Percentiles rank a stretch among this genome's conserved stretches.
phyloP scores from a whole-genome alignment of 148 eudicot genomes.

The Beta vulgaris region DNA sequence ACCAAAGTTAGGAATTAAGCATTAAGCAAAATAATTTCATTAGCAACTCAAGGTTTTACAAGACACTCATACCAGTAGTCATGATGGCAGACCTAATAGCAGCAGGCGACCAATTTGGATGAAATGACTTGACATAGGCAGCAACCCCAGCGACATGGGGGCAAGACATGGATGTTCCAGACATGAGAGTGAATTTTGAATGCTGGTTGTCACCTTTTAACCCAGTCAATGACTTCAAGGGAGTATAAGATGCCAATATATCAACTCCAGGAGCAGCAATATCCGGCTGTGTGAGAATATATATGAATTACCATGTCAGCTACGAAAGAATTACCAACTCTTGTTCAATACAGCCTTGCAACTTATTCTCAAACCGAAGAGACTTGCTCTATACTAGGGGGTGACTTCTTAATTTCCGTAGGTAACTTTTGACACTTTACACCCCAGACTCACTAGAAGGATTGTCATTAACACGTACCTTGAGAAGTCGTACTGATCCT shows the following conservation, averaged over 20 bases:
- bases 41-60: not conserved
- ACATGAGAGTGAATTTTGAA: constrained; percentile 76
- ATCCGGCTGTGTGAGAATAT: constrained; percentile 60
- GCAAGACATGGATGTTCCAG: constrained; percentile 95
- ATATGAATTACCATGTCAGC: not conserved
- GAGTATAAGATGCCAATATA: constrained; percentile 84
- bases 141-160: constrained; percentile 81
- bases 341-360: too few relatives aligned
- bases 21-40: not conserved
- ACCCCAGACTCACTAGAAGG: too few relatives aligned
- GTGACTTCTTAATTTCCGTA: too few relatives aligned
- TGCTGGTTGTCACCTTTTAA: constrained; percentile 61
- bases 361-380: too few relatives aligned
- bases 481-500: constrained; percentile 62
- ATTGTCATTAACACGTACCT: constrained; percentile 41
- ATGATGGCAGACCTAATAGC: constrained; percentile 80
- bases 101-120: constrained; percentile 78
- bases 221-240: constrained; percentile 67
- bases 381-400: too few relatives aligned
- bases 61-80: constrained; percentile 52
- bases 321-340: too few relatives aligned
- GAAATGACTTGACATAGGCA: constrained; percentile 87
- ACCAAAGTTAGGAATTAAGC: constrained; percentile 3
- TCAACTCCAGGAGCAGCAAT: constrained; percentile 89
- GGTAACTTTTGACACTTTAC: too few relatives aligned